Evolutionary conservation across 2,329 filamentous ascomycete species (phyloP).

Genomic region (Tolypocladium endophyticum): DNA sequence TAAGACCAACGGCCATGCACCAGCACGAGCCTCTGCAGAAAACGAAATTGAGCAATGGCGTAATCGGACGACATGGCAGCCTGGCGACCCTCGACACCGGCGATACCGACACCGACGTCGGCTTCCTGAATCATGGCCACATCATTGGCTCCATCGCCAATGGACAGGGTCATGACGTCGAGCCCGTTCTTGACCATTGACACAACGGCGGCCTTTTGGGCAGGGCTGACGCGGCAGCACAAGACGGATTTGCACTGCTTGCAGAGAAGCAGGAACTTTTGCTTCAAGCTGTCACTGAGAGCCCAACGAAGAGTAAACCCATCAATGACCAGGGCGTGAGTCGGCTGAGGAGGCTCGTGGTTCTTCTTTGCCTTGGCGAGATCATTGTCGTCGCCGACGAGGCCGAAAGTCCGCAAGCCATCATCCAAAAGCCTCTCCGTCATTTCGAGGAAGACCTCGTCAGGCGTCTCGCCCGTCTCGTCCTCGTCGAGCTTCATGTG

Average conservation of each 20-base stretch:
- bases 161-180: constrained; percentile 90
- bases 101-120: constrained; percentile 92
- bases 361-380: constrained; percentile 67
- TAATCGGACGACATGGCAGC: constrained; percentile 96
- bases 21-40: constrained; percentile 71
- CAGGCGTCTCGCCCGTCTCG: constrained; percentile 35
- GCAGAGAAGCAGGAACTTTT: constrained; percentile 90
- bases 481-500: constrained; percentile 79
- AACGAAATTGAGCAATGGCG: constrained; percentile 88
- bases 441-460: constrained; percentile 40
- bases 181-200: constrained; percentile 89
- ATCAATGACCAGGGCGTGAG: constrained; percentile 89
- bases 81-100: constrained; percentile 83
- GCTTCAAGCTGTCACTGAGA: constrained; percentile 69
- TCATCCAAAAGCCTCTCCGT: constrained; percentile 66
- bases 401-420: constrained; percentile 59
- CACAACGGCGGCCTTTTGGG: constrained; percentile 95
- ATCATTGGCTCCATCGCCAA: constrained; percentile 91
- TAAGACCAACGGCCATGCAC: constrained; percentile 98
- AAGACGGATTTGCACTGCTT: constrained; percentile 95
- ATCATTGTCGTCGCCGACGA: constrained; percentile 80
- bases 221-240: constrained; percentile 93
- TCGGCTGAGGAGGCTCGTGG: constrained; percentile 77
- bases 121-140: constrained; percentile 98
- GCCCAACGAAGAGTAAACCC: constrained; percentile 87